Conservation (phyloP, 1,139 yeast genomes). For the Geotrichum macrosporum region DNA sequence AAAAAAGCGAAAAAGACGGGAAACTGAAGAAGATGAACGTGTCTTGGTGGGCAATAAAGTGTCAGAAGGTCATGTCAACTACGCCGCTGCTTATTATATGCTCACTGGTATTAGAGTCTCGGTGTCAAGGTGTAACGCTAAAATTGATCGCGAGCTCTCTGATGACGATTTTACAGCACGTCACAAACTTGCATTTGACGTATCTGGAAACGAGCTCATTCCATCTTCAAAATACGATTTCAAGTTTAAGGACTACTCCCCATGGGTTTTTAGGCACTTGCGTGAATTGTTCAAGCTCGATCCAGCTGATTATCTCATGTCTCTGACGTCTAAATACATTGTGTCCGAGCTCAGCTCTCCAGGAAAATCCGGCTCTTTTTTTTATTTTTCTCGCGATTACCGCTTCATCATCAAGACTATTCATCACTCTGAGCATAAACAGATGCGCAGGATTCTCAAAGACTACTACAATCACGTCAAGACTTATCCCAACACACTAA, state of each 20-base stretch:
- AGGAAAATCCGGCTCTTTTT: slow-evolving; percentile 94
- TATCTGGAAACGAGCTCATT: slow-evolving; percentile 81
- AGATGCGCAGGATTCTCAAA: slow-evolving; percentile 65
- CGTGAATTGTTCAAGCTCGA: slow-evolving; percentile 77
- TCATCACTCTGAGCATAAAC: slow-evolving; percentile 87
- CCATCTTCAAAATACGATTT: slow-evolving; percentile 93
- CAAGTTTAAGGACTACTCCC: slow-evolving; percentile 93
- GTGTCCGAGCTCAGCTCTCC: slow-evolving; percentile 91
- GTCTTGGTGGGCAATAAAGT: slow-evolving; percentile 77
- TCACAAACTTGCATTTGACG: slow-evolving; percentile 78
- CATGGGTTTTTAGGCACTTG: slow-evolving; percentile 86
- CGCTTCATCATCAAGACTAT: slow-evolving; percentile 92
- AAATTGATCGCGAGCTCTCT: slow-evolving; percentile 67
- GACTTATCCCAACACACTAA: slow-evolving; percentile 76
- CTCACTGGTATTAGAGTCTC: slow-evolving; percentile 94
- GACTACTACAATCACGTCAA: slow-evolving; percentile 79
- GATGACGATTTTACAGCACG: slow-evolving; percentile 65
- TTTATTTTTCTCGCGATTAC: slow-evolving; percentile 89
- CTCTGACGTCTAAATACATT: slow-evolving; percentile 87
- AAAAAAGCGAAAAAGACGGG: slow-evolving; percentile 41
- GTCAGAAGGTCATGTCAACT: slow-evolving; percentile 87
- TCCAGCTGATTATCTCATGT: slow-evolving; percentile 91
- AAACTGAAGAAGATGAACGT: slow-evolving; percentile 52
- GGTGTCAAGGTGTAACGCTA: slow-evolving; percentile 80
- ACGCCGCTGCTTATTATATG: slow-evolving; percentile 94